A percentile compares a stretch with the other conserved stretches of the same genome.
These are phyloP conservation scores for Psilocybe cubensis DNA, from an alignment of 768 basidiomycete genomes.

Conservation along the genomic window DNA sequence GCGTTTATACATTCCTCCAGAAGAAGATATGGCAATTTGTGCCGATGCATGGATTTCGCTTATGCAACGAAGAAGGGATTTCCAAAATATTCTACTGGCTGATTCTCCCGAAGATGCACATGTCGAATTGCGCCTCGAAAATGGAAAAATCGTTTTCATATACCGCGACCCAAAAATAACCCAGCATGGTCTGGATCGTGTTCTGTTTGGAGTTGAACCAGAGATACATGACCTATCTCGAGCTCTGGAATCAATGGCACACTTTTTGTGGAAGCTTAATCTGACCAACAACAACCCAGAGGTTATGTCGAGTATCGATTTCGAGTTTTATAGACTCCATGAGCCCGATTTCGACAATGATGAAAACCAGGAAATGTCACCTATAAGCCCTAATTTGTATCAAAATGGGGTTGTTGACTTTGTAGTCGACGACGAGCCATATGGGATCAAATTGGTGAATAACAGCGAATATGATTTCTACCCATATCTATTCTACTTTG, in stretches of 20 bases:
- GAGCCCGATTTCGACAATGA: neutral
- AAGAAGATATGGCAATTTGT: constrained; percentile 9
- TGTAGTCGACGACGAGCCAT: constrained; percentile 13
- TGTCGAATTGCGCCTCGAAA: constrained; percentile 10
- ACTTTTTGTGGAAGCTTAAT: constrained; percentile 19
- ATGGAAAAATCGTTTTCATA: constrained; percentile 3
- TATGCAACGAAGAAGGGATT: neutral
- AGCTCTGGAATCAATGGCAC: constrained; percentile 8
- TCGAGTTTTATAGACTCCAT: constrained; percentile 11
- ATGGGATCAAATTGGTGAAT: constrained; percentile 18
- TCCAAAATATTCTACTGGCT: constrained; percentile 10
- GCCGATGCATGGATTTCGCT: constrained; percentile 3
- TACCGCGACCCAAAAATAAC: neutral
- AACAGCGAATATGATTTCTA: constrained; percentile 15
- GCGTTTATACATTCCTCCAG: constrained; percentile 12
- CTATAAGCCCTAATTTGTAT: constrained; percentile 12
- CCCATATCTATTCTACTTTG: constrained; percentile 20
- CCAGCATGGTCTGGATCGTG: constrained; percentile 1
- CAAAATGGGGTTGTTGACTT: constrained; percentile 9
- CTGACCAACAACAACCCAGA: constrained; percentile 7
- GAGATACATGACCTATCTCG: constrained; percentile 6
- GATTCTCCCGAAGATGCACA: constrained; percentile 10
- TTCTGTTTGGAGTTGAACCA: constrained; percentile 6
- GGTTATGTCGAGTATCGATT: neutral
- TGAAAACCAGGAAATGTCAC: neutral